Evolutionary conservation across 805 yeast genomes (phyloP), one percentile per base, ranked within the genome.

Genomic region (Ogataea ganodermae): DNA sequence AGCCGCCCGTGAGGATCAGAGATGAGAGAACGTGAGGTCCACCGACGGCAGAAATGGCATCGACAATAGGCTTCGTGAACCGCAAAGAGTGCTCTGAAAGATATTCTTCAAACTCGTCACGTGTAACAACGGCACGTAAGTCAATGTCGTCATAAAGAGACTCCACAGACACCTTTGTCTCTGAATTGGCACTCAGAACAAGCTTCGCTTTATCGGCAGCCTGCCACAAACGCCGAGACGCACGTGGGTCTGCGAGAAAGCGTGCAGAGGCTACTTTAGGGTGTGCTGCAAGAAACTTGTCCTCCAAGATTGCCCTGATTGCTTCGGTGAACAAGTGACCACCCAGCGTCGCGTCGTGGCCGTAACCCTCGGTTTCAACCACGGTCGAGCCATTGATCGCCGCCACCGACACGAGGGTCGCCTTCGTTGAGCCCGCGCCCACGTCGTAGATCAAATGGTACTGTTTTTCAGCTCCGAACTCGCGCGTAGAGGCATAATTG

Each of bases 351-450:
- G 72, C 71, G 59, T 84, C 87, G 59, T 67, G 81, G 0, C 92
- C 90, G 51, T 83, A 79, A 24, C 89, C 90, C 61, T 83, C 86
- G 22, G 89, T 76, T 31, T 81, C 85, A 31, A 90, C 70, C 7
- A 62, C 60, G 10, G 75, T 55, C 27, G 72, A 71, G 21, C 71
- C 71, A 39, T 62, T 65, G 16, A 67, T 63, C 18, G 79, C 78
- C 14, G 68, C 65, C 52, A 84, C 73, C 0, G 91, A 81, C 42
- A 90, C 79, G n/a, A 94, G 69, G 0, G 98, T 86, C 1, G 96
- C 96, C 46, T 84, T 80, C 0, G 96, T 86, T 0, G 96, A 84
- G 1, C 96, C 96, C 4, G 96, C 92, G 39, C 99, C 99, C 79
- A 87, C 79, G 65, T 94, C 99, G 62, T 84, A 89, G 28, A 94